A percentile compares a stretch with the other conserved stretches of the same genome.
phyloP scores from a whole-genome alignment of 768 basidiomycete genomes.

The Butyriboletus loyo region DNA sequence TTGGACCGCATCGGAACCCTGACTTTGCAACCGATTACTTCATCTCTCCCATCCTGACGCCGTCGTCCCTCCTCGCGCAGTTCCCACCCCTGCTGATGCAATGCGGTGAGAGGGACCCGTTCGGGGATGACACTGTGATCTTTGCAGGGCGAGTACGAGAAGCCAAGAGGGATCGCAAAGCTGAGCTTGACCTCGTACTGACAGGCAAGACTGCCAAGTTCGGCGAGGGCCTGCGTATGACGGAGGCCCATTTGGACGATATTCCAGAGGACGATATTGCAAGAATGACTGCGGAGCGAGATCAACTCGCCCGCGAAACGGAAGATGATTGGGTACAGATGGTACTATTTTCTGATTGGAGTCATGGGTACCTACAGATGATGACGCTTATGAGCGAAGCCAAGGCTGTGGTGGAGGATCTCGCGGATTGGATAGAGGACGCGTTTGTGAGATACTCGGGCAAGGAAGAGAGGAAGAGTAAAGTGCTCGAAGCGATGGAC shows the following conservation, averaged over 20 bases:
- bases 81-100: slow-evolving; percentile 94
- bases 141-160: slow-evolving; percentile 94
- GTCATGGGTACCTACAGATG: slow-evolving; percentile 98
- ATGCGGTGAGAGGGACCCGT: slow-evolving; percentile 93
- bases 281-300: slow-evolving; percentile 55
- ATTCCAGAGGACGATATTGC: slow-evolving; percentile 30
- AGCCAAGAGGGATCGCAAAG: slow-evolving; percentile 82
- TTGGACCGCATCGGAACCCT: slow-evolving; percentile 90
- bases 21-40: slow-evolving; percentile 95
- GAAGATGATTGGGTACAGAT: slow-evolving; percentile 96
- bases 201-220: slow-evolving; percentile 61
- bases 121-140: slow-evolving; percentile 97
- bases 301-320: slow-evolving; percentile 59
- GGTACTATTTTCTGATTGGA: slow-evolving; percentile 94
- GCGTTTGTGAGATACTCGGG: slow-evolving; percentile 49
- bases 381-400: slow-evolving; percentile 80
- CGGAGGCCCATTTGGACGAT: slow-evolving; percentile 33
- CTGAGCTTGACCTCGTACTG: slow-evolving; percentile 62
- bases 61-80: slow-evolving; percentile 76
- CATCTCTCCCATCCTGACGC: slow-evolving; percentile 92
- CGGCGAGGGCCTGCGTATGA: slow-evolving; percentile 65
- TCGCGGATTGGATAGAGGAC: slow-evolving; percentile 89
- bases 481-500: slow-evolving; percentile 17
- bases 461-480: slow-evolving; percentile 26
- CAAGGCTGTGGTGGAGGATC: slow-evolving; percentile 69